Evolutionary conservation across 805 yeast species (phyloP).

Genomic region (Kuraishia borneana): DNA sequence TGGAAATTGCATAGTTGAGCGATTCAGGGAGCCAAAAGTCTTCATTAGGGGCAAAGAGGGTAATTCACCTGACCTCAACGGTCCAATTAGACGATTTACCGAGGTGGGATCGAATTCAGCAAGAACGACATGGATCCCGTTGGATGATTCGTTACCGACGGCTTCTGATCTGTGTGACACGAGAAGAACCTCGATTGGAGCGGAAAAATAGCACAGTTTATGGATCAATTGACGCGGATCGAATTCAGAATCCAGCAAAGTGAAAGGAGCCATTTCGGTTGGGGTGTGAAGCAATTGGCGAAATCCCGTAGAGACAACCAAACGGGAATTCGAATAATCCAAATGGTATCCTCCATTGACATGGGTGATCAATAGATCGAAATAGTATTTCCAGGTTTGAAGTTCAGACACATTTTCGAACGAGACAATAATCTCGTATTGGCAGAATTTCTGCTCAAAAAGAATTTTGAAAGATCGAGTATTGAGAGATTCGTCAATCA

Average conservation of each 20-base stretch:
- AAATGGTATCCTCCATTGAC: slow-evolving; percentile 22
- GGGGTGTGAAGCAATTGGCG: slow-evolving; percentile 4
- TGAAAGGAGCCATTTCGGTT: slow-evolving; percentile 7
- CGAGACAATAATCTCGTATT: slow-evolving; percentile 33
- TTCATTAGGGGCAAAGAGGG: not conserved
- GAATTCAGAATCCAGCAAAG: slow-evolving; percentile 4
- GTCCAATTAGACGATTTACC: slow-evolving; percentile 5
- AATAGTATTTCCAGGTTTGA: slow-evolving; percentile 27
- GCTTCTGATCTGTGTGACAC: too few relatives aligned
- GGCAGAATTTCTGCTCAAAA: slow-evolving; percentile 29
- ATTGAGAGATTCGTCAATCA: slow-evolving; percentile 18
- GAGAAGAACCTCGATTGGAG: too few relatives aligned
- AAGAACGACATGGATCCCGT: too few relatives aligned
- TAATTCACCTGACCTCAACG: not conserved
- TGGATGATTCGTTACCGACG: too few relatives aligned
- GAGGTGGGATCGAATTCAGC: too few relatives aligned
- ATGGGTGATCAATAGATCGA: slow-evolving; percentile 15
- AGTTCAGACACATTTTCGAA: slow-evolving; percentile 22
- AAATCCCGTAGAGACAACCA: slow-evolving; percentile 8
- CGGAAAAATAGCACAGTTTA: slow-evolving; percentile 12
- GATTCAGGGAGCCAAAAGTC: not conserved
- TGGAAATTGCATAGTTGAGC: too few relatives aligned
- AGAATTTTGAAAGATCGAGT: slow-evolving; percentile 27
- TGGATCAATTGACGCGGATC: slow-evolving; percentile 3
- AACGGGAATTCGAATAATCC: slow-evolving; percentile 14